These are phyloP conservation scores for Penicillium diatomitis DNA, from an alignment of 495 filamentous ascomycete genomes.

Conservation along the genomic window DNA sequence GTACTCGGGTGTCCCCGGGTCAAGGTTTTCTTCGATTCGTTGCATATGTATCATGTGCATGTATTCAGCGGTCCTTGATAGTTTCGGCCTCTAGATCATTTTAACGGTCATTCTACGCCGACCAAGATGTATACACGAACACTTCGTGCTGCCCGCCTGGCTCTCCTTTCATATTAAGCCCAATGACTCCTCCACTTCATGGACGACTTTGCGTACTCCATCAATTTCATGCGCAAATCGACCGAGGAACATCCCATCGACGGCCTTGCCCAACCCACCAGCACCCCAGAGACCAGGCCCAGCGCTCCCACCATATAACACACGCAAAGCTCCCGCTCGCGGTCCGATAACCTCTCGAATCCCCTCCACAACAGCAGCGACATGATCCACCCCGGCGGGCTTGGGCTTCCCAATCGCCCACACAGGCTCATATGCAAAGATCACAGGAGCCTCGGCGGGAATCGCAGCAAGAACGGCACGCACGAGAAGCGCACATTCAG, in stretches of 20 bases:
- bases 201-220: slow-evolving; percentile 56
- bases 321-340: slow-evolving; percentile 45
- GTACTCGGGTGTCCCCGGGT: too few relatives aligned
- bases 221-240: slow-evolving; percentile 69
- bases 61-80: too few relatives aligned
- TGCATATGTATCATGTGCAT: too few relatives aligned
- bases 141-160: too few relatives aligned
- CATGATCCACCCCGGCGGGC: slow-evolving; percentile 65
- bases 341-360: slow-evolving; percentile 40
- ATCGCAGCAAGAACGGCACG: slow-evolving; percentile 49
- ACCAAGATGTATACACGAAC: neutral
- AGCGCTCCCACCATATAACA: slow-evolving; percentile 75
- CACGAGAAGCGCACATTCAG: slow-evolving; percentile 58
- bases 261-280: slow-evolving; percentile 48
- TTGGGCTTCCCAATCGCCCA: slow-evolving; percentile 74
- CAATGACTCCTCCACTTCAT: slow-evolving; percentile 51
- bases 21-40: too few relatives aligned
- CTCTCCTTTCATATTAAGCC: slow-evolving; percentile 3
- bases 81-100: too few relatives aligned
- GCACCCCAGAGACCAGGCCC: slow-evolving; percentile 63
- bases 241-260: slow-evolving; percentile 78
- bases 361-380: slow-evolving; percentile 56
- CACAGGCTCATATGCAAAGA: slow-evolving; percentile 81
- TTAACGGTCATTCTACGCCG: too few relatives aligned
- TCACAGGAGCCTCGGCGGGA: slow-evolving; percentile 51